Percentiles rank a stretch among this genome's conserved stretches.
Conservation (phyloP, 352 stramenopile genomes). For the Phytopythium vexans region DNA sequence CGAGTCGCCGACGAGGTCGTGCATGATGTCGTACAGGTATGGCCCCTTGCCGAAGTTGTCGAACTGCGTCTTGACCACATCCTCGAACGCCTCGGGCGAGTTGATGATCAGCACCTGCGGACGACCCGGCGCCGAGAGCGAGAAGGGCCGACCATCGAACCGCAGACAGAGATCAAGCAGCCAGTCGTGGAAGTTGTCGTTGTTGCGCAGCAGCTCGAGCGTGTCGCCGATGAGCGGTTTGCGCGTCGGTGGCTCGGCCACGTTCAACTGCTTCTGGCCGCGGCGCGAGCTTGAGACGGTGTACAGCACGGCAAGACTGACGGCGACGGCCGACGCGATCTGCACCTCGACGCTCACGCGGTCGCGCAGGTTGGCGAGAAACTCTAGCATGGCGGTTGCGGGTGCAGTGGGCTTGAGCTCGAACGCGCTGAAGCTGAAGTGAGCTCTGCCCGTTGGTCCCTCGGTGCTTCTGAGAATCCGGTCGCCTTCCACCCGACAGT, state of each 20-base stretch:
- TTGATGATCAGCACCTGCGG: slow-evolving; percentile 24
- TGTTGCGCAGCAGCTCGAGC: slow-evolving; percentile 6
- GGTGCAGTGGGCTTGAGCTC: not conserved
- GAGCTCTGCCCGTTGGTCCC: not conserved
- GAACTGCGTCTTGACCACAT: slow-evolving; percentile 42
- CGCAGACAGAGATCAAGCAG: slow-evolving; percentile 31
- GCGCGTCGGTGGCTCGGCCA: slow-evolving; percentile 4
- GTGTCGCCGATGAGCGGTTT: slow-evolving; percentile 6
- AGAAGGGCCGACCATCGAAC: slow-evolving; percentile 21
- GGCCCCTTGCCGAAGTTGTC: slow-evolving; percentile 56
- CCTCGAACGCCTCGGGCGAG: slow-evolving; percentile 31
- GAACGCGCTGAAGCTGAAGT: slow-evolving; percentile 2
- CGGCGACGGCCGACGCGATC: not conserved
- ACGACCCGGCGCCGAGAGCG: slow-evolving; percentile 28
- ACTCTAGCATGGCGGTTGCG: not conserved
- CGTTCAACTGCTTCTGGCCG: slow-evolving; percentile 1
- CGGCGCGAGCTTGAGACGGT: not conserved
- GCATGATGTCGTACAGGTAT: slow-evolving; percentile 25
- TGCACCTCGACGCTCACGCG: slow-evolving; percentile 1
- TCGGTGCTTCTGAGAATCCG: too few species aligned
- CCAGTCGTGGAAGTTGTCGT: slow-evolving; percentile 36
- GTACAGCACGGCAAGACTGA: not conserved
- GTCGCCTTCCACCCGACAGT: too few species aligned
- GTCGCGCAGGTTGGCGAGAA: slow-evolving; percentile 2
- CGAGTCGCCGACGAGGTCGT: slow-evolving; percentile 48